phyloP scores from a whole-genome alignment of 352 stramenopile species.

The Phytopythium sindhum region DNA sequence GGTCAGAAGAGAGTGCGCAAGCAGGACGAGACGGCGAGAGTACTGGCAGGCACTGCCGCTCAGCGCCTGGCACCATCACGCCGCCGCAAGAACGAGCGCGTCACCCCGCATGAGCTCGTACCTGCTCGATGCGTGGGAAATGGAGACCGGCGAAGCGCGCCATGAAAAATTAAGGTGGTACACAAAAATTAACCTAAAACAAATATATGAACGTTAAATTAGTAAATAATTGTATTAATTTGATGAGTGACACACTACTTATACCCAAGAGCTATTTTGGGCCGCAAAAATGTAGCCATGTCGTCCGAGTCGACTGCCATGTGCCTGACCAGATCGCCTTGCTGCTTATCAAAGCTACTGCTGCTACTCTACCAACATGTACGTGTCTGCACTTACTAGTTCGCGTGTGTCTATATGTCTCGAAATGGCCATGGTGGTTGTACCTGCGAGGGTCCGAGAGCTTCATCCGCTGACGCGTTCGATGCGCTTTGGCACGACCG shows the following conservation, averaged over 20 bases:
- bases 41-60: fast-evolving
- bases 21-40: neutral
- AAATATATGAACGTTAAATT: no score
- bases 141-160: neutral
- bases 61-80: neutral
- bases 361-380: neutral
- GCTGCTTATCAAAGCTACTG: neutral
- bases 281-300: constrained; percentile 1
- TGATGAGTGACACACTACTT: no score
- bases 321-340: neutral
- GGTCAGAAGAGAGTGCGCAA: neutral
- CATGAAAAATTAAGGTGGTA: neutral
- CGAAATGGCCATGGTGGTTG: no score
- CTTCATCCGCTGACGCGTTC: neutral
- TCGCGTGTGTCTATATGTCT: neutral
- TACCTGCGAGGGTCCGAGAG: no score
- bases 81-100: neutral
- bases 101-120: neutral
- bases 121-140: neutral
- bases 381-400: neutral
- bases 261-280: neutral
- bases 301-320: neutral
- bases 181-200: neutral
- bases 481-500: neutral
- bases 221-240: no score